Conservation (phyloP, 331 rosid species). For the Dryas integrifolia region DNA sequence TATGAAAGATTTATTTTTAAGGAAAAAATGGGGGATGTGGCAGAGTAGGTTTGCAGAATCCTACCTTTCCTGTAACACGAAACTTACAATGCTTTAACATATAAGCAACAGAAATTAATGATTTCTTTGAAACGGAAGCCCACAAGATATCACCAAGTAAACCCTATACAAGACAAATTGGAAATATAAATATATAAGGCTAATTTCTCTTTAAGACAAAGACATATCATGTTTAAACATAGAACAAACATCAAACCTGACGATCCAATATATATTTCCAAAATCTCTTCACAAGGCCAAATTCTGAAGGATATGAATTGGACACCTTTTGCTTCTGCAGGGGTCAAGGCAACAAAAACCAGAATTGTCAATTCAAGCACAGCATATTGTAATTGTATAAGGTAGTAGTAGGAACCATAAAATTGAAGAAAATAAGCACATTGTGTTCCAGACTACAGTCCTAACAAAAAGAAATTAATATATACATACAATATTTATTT, state of each 20-base stretch:
- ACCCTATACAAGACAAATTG: constrained; percentile 43
- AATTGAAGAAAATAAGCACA: constrained; percentile 4
- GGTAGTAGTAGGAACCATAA: neutral
- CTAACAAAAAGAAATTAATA: neutral
- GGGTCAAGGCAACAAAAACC: constrained; percentile 25
- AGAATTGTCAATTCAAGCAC: constrained; percentile 13
- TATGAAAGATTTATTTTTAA: neutral
- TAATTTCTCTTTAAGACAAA: constrained; percentile 2
- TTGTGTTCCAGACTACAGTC: neutral
- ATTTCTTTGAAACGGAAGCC: constrained; percentile 80
- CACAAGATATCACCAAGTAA: constrained; percentile 67
- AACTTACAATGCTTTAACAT: constrained; percentile 64
- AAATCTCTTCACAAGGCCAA: constrained; percentile 83
- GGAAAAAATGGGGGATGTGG: neutral
- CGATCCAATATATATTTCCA: constrained; percentile 78
- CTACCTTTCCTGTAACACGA: constrained; percentile 71
- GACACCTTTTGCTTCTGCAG: constrained; percentile 83
- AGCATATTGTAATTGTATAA: constrained; percentile 1
- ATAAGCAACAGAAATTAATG: constrained; percentile 63
- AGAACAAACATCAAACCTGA: constrained; percentile 46
- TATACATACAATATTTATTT: neutral
- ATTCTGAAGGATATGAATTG: constrained; percentile 72
- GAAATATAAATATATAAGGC: constrained; percentile 15
- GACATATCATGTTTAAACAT: constrained; percentile 6
- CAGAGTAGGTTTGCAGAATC: neutral